Base-by-base conservation (phyloP, 495 filamentous ascomycete species). In the Hypoxylon lienhwacheense region DNA sequence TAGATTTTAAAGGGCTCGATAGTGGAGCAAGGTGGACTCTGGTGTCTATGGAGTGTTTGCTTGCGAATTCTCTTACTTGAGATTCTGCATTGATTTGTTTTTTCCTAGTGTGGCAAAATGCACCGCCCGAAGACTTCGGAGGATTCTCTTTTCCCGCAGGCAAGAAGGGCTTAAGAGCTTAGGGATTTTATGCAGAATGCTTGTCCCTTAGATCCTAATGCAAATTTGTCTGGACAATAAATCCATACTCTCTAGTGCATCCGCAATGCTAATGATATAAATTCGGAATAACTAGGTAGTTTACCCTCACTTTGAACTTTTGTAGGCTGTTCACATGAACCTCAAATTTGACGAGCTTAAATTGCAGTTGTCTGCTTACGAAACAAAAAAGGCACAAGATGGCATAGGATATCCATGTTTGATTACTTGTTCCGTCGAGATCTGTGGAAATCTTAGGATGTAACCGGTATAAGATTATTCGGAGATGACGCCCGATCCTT, bases 21-120 rank as follows among this genome's bases (percentile, higher is more conserved):
- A 51, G 49, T 55, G 66, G 50, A 61, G 54, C 55, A 50, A 63
- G 65, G 53, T 63, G 70, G 72, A 69, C 70, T 71, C 63, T 73
- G 76, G 76, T 79, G 76, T 79, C 73, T 75, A 73, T 67, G 75
- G 73, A 77, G 75, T 75, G 75, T 65, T 73, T 73, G 68, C 68
- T 68, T 74, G 72, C 73, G 70, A 75, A 69, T 56, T 60, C 67
- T 55, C 50, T 59, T 59, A 42, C 36, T 66, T 70, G 62, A 72
- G 71, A 72, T 70, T 71, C 74, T 75, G 76, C 75, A 79, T 61
- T 52, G 47, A 47, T 55, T 55, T 76, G 66, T 69, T 77, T 75
- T 77, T 67, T 64, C 45, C 44, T 53, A 51, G 37, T 40, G 53
- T 62, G 68, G 68, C 69, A 74, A n/a, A 67, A 71, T 72, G 73